These are phyloP conservation scores for Scopulariopsis brevicaulis DNA, from an alignment of 2,329 filamentous ascomycete genomes.

Conservation along the genomic window DNA sequence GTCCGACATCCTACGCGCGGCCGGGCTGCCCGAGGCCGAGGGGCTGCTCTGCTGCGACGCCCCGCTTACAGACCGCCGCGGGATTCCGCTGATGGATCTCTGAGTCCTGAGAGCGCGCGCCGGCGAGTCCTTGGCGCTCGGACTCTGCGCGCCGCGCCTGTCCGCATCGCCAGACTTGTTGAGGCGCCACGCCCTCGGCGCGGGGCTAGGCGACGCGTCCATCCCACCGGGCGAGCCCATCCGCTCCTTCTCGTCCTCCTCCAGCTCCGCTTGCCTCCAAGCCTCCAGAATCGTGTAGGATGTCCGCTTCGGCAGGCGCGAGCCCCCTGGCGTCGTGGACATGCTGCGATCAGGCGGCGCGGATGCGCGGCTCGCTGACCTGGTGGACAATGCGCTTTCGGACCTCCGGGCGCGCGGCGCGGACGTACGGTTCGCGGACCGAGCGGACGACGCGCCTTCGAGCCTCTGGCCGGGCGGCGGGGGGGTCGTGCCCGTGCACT, in stretches of 20 bases:
- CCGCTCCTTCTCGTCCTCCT: conserved; percentile 11
- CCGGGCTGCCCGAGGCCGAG: neutral
- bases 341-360: neutral
- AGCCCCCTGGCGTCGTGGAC: conserved; percentile 13
- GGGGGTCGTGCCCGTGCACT: neutral
- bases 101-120: neutral
- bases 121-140: conserved; percentile 19
- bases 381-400: neutral
- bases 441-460: neutral
- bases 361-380: neutral
- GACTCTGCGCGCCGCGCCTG: conserved; percentile 15
- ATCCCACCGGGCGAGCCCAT: conserved; percentile 9
- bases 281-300: conserved; percentile 29
- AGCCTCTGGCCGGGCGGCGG: neutral
- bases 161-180: conserved; percentile 18
- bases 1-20: neutral
- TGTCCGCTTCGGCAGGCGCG: conserved; percentile 20
- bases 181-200: conserved; percentile 31
- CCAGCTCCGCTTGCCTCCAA: conserved; percentile 20
- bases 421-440: neutral
- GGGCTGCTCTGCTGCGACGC: conserved; percentile 5
- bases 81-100: neutral
- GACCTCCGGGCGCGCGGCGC: neutral
- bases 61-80: conserved; percentile 6
- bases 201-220: conserved; percentile 39